Conservation (phyloP, 345 rosid genomes). For the Populus simonii region DNA sequence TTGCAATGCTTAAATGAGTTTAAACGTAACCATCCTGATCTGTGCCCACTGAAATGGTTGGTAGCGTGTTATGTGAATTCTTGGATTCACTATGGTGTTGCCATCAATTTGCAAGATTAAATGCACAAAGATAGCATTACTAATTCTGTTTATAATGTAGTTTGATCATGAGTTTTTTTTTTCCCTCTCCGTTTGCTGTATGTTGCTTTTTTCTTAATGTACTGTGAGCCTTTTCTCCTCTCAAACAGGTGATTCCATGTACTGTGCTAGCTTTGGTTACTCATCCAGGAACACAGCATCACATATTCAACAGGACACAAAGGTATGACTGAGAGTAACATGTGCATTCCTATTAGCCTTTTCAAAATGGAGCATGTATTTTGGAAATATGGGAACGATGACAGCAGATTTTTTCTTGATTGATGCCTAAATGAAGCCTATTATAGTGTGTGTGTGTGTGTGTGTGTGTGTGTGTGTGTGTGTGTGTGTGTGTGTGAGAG, state of each 20-base stretch:
- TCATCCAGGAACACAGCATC: conserved; percentile 19
- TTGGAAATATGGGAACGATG: no score
- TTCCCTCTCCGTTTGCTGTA: no score
- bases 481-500: no score
- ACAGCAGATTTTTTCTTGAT: no score
- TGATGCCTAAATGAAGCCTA: no score
- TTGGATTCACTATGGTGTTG: neutral
- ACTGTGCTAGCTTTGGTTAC: conserved; percentile 22
- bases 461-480: no score
- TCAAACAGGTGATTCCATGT: conserved; percentile 26
- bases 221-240: neutral
- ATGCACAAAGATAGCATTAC: neutral
- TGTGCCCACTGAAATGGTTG: no score
- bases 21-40: no score
- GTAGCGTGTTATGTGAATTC: neutral
- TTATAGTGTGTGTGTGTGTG: no score
- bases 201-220: neutral
- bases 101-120: neutral
- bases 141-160: neutral
- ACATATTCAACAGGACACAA: conserved; percentile 20
- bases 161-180: neutral
- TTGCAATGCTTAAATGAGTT: no score
- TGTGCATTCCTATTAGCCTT: neutral
- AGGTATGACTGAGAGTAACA: conserved; percentile 8
- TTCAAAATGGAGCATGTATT: no score